Evolutionary conservation across 2,329 filamentous ascomycete species (phyloP), one percentile per base, ranked within the genome.

Genomic region (Tolypocladium amazonense): DNA sequence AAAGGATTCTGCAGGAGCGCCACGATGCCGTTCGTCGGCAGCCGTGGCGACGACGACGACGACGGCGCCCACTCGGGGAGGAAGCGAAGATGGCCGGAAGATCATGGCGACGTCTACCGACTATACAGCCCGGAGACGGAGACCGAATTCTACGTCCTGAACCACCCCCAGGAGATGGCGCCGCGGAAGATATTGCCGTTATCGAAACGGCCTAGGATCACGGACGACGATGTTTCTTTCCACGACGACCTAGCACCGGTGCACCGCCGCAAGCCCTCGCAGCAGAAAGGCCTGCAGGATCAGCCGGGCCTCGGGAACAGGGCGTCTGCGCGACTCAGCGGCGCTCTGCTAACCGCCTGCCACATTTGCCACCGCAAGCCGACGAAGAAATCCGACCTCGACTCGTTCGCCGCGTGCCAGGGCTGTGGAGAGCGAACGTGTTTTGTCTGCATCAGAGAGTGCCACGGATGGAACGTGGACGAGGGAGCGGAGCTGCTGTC

Each of bases 321-420:
- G 35, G 23, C 58, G 20, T 56, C 60, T 7, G 35, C 57, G 15
- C 57, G 59, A 45, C 41, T 62, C 27, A 66, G 60, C 47, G 59
- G 62, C 35, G 61, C 69, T 3, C 64, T 73, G 5, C 73, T 85
- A 33, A 75, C 73, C 45, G 80, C 86, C 0, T 90, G 87, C 70
- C 84, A 89, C 72, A 82, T 88, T 63, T 90, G 87, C 76, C 81
- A 82, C 66, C 81, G 85, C 50, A 81, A 81, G 58, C 87, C 87
- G 1, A 86, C 79, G 58, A 84, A 84, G 65, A 87, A 83, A 68
- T 79, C 79, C 7, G 85, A 89, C 60, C 77, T 89, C 39, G 85
- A 88, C 69, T 83, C 81, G 12, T 89, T 85, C 67, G 81, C 84
- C 55, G 78, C 84, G 65, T 90, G 87, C 69, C 75, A 81, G 64